Conservation (phyloP, 441 rosid species). For the Biscutella auriculata region DNA sequence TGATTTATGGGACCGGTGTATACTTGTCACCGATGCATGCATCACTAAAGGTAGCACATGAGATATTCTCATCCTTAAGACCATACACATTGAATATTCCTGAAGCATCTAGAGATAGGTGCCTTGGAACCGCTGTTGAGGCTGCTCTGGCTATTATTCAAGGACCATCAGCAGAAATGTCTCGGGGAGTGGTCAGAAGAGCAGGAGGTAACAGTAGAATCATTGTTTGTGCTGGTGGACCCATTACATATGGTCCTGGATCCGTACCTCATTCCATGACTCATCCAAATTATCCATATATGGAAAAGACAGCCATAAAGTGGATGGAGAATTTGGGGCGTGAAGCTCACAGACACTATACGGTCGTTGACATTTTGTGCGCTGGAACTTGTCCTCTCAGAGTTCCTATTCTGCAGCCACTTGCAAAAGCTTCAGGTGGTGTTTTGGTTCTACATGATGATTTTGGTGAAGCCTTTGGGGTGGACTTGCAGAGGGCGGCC, state of each 20-base stretch:
- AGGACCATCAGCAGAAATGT: conserved; percentile 88
- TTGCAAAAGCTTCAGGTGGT: conserved; percentile 89
- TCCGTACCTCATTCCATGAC: conserved; percentile 69
- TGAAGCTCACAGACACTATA: conserved; percentile 58
- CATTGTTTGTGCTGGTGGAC: conserved; percentile 90
- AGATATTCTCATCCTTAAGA: conserved; percentile 77
- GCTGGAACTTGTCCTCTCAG: conserved; percentile 95
- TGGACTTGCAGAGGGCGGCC: conserved; percentile 89
- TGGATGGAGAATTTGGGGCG: conserved; percentile 83
- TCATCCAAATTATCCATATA: conserved; percentile 77
- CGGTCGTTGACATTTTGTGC: conserved; percentile 84
- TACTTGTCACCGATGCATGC: conserved; percentile 94
- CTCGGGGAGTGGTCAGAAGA: conserved; percentile 76
- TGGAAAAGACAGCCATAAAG: conserved; percentile 76
- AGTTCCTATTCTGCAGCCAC: conserved; percentile 78
- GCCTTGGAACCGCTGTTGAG: conserved; percentile 84
- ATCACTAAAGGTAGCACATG: conserved; percentile 80
- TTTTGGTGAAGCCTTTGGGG: conserved; percentile 96
- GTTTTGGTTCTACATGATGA: conserved; percentile 91
- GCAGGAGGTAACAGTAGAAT: conserved; percentile 81
- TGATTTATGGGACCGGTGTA: conserved; percentile 86
- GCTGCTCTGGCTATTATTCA: conserved; percentile 81
- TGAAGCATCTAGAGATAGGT: conserved; percentile 84
- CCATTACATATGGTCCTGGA: conserved; percentile 85
- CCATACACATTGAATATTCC: conserved; percentile 61